Percentiles rank a stretch among this genome's conserved stretches.
phyloP scores from a whole-genome alignment of 1,139 yeast species.

The Pichia sp. region DNA sequence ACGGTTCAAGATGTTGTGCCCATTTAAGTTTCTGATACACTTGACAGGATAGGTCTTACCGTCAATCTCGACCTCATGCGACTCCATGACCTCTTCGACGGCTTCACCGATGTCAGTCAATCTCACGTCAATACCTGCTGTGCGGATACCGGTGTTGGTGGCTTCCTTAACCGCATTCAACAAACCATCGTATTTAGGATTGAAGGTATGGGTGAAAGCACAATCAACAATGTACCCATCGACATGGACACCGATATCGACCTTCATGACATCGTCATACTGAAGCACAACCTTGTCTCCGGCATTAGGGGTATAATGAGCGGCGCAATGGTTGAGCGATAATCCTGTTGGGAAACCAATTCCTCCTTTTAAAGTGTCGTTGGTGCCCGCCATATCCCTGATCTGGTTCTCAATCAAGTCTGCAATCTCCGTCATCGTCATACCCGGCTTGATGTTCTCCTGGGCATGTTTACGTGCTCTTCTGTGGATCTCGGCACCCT shows the following conservation, averaged over 20 bases:
- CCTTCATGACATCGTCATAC: slow-evolving; percentile 92
- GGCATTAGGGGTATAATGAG: slow-evolving; percentile 95
- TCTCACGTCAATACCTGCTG: slow-evolving; percentile 94
- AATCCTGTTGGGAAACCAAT: slow-evolving; percentile 98
- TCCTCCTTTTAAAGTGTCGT: slow-evolving; percentile 73
- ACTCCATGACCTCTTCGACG: slow-evolving; percentile 95
- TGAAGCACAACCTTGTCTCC: slow-evolving; percentile 80
- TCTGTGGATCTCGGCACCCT: slow-evolving; percentile 94
- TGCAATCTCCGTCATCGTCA: slow-evolving; percentile 87
- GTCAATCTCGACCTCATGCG: slow-evolving; percentile 84
- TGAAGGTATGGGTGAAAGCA: slow-evolving; percentile 90
- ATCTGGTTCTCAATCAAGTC: slow-evolving; percentile 84
- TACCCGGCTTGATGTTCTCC: slow-evolving; percentile 77
- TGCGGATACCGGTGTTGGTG: slow-evolving; percentile 87
- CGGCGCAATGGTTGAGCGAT: slow-evolving; percentile 90
- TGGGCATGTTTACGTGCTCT: slow-evolving; percentile 81
- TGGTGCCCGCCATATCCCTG: slow-evolving; percentile 56
- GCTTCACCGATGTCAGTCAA: slow-evolving; percentile 94
- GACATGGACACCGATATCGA: slow-evolving; percentile 95
- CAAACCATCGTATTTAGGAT: slow-evolving; percentile 74
- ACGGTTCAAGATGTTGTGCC: slow-evolving; percentile 84
- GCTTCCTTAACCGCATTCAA: slow-evolving; percentile 86
- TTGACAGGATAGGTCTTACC: slow-evolving; percentile 84
- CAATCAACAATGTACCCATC: slow-evolving; percentile 95
- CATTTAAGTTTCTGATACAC: slow-evolving; percentile 87